Base-by-base conservation (phyloP, 805 yeast species). In the Zygoascus biomembranicola region DNA sequence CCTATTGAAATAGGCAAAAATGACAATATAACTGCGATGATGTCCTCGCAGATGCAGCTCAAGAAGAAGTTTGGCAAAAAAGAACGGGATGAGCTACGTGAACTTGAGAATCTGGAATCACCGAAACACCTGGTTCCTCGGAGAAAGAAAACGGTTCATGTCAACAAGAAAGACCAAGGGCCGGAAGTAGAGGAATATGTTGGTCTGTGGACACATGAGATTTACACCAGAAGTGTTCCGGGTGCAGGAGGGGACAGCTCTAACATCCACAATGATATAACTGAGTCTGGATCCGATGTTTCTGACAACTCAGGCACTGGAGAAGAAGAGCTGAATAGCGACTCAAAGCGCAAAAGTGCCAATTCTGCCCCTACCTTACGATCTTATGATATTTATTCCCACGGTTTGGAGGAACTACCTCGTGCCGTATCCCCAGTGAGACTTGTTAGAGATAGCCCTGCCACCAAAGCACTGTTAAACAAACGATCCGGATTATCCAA, bases 401-500 rank as follows among this genome's bases (percentile, higher is more conserved):
- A 53, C 28, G 57, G 57, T 10, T 50, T 58, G 8, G 61, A 58
- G 39, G 49, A 53, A 2, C 49, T 58, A 13, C 61, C 60, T 3
- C 44, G 58, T 11, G 54, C 55, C 8, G 54, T 44, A 18, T 31
- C 52, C 8, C 58, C 59, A 8, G 47, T 55, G 9, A 39, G 47
- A 20, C 35, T 57, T 13, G 41, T 50, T 31, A 44, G 18, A 20
- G 61, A 58, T 35, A 52, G 49, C 16, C 54, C 54, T 14, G 43
- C 23, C 28, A 51, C 59, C 5, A 43, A 8, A 23, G 26, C 32
- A 18, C n/a, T 31, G 48, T 16, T 32, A 9, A 41, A 18, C 28
- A 42, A 42, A 18, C 26, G 13, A 16, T 42, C 44, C 20, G 44
- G 44, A 11, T 14, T 32, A 35, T 20, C 44, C 45, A n/a, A 14